Percentiles rank a stretch among this genome's conserved stretches.
phyloP scores from a whole-genome alignment of 2,329 filamentous ascomycete species.

The Aspergillus niger region DNA sequence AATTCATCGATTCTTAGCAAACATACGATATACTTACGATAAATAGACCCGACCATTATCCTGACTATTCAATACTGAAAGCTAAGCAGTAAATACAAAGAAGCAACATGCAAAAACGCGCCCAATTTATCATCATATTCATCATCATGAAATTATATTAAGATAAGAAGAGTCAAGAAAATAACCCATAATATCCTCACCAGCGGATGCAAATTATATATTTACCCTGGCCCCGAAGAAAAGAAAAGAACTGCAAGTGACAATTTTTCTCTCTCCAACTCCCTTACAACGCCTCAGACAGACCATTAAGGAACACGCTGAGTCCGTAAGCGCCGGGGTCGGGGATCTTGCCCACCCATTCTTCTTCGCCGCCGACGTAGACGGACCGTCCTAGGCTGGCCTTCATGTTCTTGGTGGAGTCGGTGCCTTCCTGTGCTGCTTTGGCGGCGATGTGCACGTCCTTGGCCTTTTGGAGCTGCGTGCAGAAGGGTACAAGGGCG shows the following conservation, averaged over 20 bases:
- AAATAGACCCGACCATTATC: too few species aligned
- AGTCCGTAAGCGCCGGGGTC: constrained; percentile 79
- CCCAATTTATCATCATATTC: constrained; percentile 14
- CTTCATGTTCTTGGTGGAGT: constrained; percentile 87
- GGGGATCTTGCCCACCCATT: constrained; percentile 71
- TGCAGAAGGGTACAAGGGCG: constrained; percentile 83
- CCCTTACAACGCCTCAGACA: constrained; percentile 59
- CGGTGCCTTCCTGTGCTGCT: constrained; percentile 73
- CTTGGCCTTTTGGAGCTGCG: constrained; percentile 65
- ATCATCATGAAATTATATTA: constrained; percentile 4
- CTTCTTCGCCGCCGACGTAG: constrained; percentile 69
- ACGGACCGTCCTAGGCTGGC: constrained; percentile 82
- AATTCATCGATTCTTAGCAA: too few species aligned
- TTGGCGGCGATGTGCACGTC: constrained; percentile 72
- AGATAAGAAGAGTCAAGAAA: not conserved
- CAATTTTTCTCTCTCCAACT: not conserved
- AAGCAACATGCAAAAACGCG: not conserved
- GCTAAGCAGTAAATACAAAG: not conserved
- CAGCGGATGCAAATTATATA: constrained; percentile 20
- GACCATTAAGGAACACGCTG: constrained; percentile 76
- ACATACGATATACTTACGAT: too few species aligned
- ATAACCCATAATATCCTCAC: not conserved
- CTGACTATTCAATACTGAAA: not conserved
- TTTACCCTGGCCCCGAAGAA: constrained; percentile 26
- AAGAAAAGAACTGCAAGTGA: constrained; percentile 7